phyloP scores from a whole-genome alignment of 805 yeast species.

The Ogataea minuta region DNA sequence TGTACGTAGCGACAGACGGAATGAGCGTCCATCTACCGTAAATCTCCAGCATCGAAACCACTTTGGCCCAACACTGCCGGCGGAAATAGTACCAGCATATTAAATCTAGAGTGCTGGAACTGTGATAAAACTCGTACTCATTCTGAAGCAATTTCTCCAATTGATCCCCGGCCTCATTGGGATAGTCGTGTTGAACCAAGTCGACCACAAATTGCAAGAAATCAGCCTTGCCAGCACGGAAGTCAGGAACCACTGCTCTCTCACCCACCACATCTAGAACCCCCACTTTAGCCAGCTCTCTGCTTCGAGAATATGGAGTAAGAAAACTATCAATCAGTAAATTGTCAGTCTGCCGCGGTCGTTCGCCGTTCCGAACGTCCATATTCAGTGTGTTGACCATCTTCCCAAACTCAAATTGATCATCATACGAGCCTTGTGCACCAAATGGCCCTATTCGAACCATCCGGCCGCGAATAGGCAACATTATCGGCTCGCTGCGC shows the following conservation, averaged over 20 bases:
- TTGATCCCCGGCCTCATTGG: neutral
- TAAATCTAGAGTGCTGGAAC: constrained; percentile 1
- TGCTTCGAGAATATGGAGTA: too few species aligned
- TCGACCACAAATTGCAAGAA: neutral
- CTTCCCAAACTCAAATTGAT: too few species aligned
- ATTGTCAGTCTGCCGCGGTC: too few species aligned
- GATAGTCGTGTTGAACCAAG: neutral
- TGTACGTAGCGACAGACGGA: constrained; percentile 3
- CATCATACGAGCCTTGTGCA: neutral
- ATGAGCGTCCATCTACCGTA: neutral
- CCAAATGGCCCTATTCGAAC: neutral
- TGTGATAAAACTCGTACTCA: constrained; percentile 6
- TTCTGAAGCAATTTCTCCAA: neutral
- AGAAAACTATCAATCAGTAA: too few species aligned
- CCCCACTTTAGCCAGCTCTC: too few species aligned
- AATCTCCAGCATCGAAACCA: constrained; percentile 1
- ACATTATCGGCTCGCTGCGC: neutral
- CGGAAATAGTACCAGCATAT: constrained; percentile 1
- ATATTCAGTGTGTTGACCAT: too few species aligned
- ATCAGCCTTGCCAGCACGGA: neutral
- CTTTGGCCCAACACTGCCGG: neutral
- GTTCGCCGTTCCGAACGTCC: too few species aligned
- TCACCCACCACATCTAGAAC: too few species aligned
- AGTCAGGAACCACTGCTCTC: too few species aligned
- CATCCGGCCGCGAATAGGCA: neutral